phyloP scores from a whole-genome alignment of 148 eudicot species.

The Vaccinium corymbosum region DNA sequence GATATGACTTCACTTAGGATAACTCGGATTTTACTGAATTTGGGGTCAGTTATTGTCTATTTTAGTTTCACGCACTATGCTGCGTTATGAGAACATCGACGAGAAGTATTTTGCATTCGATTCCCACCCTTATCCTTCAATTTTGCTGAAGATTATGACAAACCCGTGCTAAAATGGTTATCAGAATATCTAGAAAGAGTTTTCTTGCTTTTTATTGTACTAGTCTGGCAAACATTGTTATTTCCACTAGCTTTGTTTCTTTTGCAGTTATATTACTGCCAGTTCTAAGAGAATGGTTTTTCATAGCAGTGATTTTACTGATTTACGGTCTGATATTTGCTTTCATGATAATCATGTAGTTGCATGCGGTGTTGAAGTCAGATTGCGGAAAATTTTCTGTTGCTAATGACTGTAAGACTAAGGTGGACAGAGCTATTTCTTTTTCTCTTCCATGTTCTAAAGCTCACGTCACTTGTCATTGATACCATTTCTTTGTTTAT shows the following conservation, averaged over 20 bases:
- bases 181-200: background rate
- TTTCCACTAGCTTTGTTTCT: background rate
- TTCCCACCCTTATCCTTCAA: background rate
- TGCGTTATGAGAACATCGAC: background rate
- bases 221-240: background rate
- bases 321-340: background rate
- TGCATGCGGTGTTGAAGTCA: conserved; percentile 3
- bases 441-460: background rate
- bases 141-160: background rate
- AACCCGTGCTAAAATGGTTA: background rate
- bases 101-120: background rate
- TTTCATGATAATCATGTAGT: background rate
- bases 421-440: background rate
- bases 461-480: background rate
- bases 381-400: background rate
- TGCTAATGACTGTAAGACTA: background rate
- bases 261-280: background rate
- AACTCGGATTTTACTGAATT: background rate
- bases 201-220: background rate
- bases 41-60: background rate
- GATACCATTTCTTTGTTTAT: conserved; percentile 8
- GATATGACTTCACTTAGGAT: background rate
- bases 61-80: background rate
- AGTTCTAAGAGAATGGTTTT: background rate
- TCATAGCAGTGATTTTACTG: background rate